A percentile compares a stretch with the other conserved stretches of the same genome.
phyloP scores from a whole-genome alignment of 2,329 filamentous ascomycete genomes.

The Fusarium penzigii region DNA sequence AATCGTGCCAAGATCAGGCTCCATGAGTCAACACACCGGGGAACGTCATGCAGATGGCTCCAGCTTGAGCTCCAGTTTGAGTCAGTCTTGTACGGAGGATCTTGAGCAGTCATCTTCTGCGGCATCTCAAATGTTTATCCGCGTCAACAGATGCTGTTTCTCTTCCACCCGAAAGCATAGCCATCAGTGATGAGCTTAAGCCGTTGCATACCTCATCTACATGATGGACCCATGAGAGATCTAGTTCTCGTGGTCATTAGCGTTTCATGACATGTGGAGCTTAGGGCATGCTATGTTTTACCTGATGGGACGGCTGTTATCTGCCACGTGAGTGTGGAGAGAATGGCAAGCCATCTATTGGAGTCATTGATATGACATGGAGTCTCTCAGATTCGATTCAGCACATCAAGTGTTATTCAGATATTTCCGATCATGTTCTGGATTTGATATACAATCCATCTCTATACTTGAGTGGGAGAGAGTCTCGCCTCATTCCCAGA shows the following conservation, averaged over 20 bases:
- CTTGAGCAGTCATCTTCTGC: background rate
- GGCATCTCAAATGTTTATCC: background rate
- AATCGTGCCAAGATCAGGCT: conserved; percentile 12
- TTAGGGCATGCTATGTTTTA: background rate
- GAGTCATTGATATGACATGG: conserved; percentile 1
- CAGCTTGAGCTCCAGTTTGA: conserved; percentile 12
- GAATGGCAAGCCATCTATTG: background rate
- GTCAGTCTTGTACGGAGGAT: background rate
- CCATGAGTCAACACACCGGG: conserved; percentile 6
- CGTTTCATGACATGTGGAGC: background rate
- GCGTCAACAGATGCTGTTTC: background rate
- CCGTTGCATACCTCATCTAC: background rate
- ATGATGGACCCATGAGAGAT: background rate
- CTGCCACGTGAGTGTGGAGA: background rate
- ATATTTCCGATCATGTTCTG: no score
- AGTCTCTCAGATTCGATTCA: background rate
- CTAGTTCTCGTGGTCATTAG: background rate
- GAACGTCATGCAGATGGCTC: conserved; percentile 4
- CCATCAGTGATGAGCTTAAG: no score
- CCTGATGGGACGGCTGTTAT: background rate
- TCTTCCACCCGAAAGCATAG: no score
- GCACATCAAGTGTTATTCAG: no score
- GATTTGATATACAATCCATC: no score
- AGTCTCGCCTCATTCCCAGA: conserved; percentile 25
- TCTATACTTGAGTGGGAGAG: no score